Evolutionary conservation across 768 basidiomycete genomes (phyloP).

Genomic region (Suillus subaureus): DNA sequence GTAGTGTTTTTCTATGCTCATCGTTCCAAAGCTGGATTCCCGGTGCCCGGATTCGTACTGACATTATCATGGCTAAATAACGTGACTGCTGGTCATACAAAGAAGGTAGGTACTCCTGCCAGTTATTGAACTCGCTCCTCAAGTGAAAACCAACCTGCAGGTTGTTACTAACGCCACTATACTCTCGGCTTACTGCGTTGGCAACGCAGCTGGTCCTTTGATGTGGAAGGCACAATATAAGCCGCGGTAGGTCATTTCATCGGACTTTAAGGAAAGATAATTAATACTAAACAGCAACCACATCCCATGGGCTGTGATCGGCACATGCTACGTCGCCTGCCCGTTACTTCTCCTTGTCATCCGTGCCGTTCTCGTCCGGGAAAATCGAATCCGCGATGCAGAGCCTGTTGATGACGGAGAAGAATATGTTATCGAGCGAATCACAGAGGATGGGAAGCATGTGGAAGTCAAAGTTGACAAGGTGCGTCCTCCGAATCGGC

Average conservation of each 20-base stretch:
- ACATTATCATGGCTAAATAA: neutral
- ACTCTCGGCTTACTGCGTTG: neutral
- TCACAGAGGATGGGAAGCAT: neutral
- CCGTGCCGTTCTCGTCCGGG: neutral
- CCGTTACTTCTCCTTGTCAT: neutral
- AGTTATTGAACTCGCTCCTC: neutral
- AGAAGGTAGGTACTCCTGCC: neutral
- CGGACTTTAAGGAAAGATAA: neutral
- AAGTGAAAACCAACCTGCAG: neutral
- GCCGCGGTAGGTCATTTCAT: neutral
- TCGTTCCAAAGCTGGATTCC: conserved; percentile 20
- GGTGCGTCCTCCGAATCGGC: neutral
- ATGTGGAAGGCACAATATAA: conserved; percentile 1
- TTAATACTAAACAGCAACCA: neutral
- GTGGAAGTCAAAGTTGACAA: neutral
- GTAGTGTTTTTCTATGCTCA: neutral
- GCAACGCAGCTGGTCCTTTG: neutral
- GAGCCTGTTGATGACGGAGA: neutral
- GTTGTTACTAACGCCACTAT: neutral
- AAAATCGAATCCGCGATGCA: neutral
- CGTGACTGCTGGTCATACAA: neutral
- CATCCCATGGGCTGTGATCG: neutral
- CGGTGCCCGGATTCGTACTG: neutral
- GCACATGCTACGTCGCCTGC: neutral
- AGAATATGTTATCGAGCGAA: neutral